Conservation (phyloP, 2,329 filamentous ascomycete genomes). For the Dactylellina sp. region DNA sequence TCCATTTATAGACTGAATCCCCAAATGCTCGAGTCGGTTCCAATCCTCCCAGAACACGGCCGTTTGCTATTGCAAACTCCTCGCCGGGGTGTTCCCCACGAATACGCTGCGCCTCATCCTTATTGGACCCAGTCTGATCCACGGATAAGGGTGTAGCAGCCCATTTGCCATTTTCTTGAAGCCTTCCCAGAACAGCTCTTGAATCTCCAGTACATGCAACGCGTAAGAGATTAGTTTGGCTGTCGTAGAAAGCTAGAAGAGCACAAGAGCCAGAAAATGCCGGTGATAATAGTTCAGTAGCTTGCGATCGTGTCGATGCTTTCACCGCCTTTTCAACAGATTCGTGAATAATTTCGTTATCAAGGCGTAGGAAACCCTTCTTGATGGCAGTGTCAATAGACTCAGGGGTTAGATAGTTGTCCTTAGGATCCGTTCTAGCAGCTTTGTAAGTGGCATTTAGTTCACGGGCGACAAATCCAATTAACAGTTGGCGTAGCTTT, state of each 20-base stretch:
- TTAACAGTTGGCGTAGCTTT: slow-evolving; percentile 90
- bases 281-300: slow-evolving; percentile 89
- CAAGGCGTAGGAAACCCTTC: slow-evolving; percentile 85
- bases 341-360: slow-evolving; percentile 93
- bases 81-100: slow-evolving; percentile 89
- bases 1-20: slow-evolving; percentile 98
- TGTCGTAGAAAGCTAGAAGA: slow-evolving; percentile 95
- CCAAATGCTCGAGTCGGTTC: slow-evolving; percentile 96
- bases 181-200: slow-evolving; percentile 88
- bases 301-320: slow-evolving; percentile 86
- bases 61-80: slow-evolving; percentile 85
- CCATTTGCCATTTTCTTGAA: slow-evolving; percentile 83
- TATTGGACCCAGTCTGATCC: slow-evolving; percentile 92
- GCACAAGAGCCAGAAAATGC: slow-evolving; percentile 97
- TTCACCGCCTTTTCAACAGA: slow-evolving; percentile 92
- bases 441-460: slow-evolving; percentile 91
- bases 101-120: slow-evolving; percentile 83
- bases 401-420: slow-evolving; percentile 77
- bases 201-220: slow-evolving; percentile 97
- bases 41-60: slow-evolving; percentile 88
- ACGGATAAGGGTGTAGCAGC: slow-evolving; percentile 87
- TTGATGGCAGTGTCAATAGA: slow-evolving; percentile 93
- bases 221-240: slow-evolving; percentile 83
- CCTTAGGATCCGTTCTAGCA: slow-evolving; percentile 70
- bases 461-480: slow-evolving; percentile 91